Evolutionary conservation across 345 rosid species (phyloP).

Genomic region (Euphorbia pulcherrima): DNA sequence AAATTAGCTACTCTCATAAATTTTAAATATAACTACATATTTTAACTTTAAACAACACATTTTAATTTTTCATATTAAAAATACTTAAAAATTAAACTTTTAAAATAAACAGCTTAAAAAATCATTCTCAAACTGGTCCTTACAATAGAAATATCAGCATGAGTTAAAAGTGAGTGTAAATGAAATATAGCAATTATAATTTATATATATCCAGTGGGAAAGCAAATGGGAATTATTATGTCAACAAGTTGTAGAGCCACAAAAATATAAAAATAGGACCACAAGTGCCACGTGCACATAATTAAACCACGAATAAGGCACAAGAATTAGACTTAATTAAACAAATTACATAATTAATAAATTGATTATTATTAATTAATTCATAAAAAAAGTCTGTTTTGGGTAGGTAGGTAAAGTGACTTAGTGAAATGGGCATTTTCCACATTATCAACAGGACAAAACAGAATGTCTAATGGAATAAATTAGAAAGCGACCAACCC

Average conservation of each 20-base stretch:
- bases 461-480: constrained; percentile 17
- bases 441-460: constrained; percentile 22
- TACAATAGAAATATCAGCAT: too few species aligned
- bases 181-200: background rate
- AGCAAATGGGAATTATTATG: background rate
- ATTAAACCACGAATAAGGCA: constrained; percentile 8
- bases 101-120: too few species aligned
- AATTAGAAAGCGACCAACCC: constrained; percentile 20
- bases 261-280: background rate
- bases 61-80: too few species aligned
- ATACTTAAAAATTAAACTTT: too few species aligned
- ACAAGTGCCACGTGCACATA: constrained; percentile 10
- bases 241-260: background rate
- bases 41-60: too few species aligned
- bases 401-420: constrained; percentile 41
- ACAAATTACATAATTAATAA: background rate
- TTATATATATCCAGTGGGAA: background rate
- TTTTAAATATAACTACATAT: too few species aligned
- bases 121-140: too few species aligned
- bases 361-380: background rate
- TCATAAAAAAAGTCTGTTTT: constrained; percentile 22
- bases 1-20: too few species aligned
- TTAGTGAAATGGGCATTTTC: constrained; percentile 13
- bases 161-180: too few species aligned
- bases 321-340: background rate